Percentiles rank a stretch among this genome's conserved stretches.
phyloP scores from a whole-genome alignment of 2,329 filamentous ascomycete species.

The Alternaria tenuissima region DNA sequence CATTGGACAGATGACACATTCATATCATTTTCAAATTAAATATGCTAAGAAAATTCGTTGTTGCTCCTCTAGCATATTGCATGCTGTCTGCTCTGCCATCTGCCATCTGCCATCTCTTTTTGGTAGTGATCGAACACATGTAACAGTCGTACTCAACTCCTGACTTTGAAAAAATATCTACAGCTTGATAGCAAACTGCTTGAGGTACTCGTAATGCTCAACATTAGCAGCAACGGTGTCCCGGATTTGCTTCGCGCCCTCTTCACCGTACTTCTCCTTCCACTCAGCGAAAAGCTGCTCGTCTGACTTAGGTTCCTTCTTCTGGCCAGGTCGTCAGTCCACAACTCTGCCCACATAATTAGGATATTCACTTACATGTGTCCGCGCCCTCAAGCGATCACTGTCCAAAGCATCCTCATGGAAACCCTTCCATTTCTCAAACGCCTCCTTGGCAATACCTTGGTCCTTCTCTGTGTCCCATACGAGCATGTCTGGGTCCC shows the following conservation, averaged over 20 bases:
- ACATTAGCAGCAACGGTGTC: conserved; percentile 76
- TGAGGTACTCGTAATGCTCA: conserved; percentile 81
- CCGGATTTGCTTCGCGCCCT: conserved; percentile 74
- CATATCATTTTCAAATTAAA: background rate
- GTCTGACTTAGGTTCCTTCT: conserved; percentile 69
- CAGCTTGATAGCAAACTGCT: conserved; percentile 73
- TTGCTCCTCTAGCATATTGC: background rate
- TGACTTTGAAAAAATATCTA: background rate
- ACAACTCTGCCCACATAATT: background rate
- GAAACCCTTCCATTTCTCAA: conserved; percentile 97
- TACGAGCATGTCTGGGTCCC: conserved; percentile 77
- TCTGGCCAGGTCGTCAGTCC: conserved; percentile 41
- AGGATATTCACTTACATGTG: conserved; percentile 58
- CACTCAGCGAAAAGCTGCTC: conserved; percentile 76
- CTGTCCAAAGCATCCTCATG: conserved; percentile 94
- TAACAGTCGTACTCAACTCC: background rate
- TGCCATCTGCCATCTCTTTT: background rate
- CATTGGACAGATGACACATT: background rate
- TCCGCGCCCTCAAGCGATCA: conserved; percentile 74
- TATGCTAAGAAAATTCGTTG: background rate
- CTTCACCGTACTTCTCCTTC: conserved; percentile 75
- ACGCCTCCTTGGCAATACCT: conserved; percentile 72
- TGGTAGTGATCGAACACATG: background rate
- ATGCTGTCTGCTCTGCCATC: background rate
- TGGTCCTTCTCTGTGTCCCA: conserved; percentile 83